phyloP scores from a whole-genome alignment of 768 basidiomycete genomes.

The Tubosaeta sp. region DNA sequence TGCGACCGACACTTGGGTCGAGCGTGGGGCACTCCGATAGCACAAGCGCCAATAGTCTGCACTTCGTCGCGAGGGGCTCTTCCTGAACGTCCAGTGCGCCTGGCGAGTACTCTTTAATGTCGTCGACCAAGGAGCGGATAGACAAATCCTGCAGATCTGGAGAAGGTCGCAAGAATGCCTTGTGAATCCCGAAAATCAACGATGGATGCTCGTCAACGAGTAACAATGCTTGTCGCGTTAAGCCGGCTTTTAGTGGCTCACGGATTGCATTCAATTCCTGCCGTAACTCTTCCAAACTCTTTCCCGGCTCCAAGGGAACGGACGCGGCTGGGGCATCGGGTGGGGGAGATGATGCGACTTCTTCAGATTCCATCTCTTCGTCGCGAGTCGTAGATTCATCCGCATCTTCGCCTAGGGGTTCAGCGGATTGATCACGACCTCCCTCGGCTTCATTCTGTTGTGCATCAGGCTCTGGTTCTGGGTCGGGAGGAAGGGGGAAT shows the following conservation, averaged over 20 bases:
- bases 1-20: constrained; percentile 48
- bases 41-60: constrained; percentile 81
- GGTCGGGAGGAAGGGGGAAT: constrained; percentile 69
- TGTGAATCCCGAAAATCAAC: constrained; percentile 84
- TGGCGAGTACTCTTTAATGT: constrained; percentile 66
- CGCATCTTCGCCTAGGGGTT: constrained; percentile 27
- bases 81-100: constrained; percentile 66
- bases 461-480: constrained; percentile 32
- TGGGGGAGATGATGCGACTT: constrained; percentile 9
- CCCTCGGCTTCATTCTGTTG: constrained; percentile 12
- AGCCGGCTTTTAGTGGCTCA: constrained; percentile 56
- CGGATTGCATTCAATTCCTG: constrained; percentile 63
- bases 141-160: constrained; percentile 59
- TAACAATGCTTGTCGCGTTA: constrained; percentile 66
- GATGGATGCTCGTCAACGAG: constrained; percentile 86
- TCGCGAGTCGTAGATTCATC: constrained; percentile 19
- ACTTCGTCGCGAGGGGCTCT: constrained; percentile 73
- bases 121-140: constrained; percentile 69
- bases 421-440: constrained; percentile 25
- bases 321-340: constrained; percentile 13
- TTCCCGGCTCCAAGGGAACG: constrained; percentile 23
- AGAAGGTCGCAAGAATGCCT: constrained; percentile 68
- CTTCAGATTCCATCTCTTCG: constrained; percentile 29
- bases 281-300: constrained; percentile 60
- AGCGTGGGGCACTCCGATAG: constrained; percentile 70